phyloP scores from a whole-genome alignment of 2,329 filamentous ascomycete species.

The Fusarium denticulatum region DNA sequence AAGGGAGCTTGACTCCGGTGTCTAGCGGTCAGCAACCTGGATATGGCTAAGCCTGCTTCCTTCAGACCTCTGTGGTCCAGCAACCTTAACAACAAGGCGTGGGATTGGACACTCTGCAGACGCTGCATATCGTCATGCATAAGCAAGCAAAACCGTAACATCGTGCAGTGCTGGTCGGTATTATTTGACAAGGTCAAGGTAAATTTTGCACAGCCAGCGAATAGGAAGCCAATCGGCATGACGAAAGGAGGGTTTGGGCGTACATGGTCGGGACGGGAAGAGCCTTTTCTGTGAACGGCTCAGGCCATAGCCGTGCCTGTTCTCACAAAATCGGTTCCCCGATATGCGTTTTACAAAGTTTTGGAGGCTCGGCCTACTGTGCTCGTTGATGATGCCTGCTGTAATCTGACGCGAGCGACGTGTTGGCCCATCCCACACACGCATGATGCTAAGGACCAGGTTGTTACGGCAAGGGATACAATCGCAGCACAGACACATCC shows the following conservation, averaged over 20 bases:
- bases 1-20: neutral
- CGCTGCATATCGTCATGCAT: slow-evolving; percentile 22
- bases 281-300: slow-evolving; percentile 47
- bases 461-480: neutral
- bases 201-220: slow-evolving; percentile 16
- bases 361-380: slow-evolving; percentile 13
- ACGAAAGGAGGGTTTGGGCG: slow-evolving; percentile 31
- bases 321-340: slow-evolving; percentile 4
- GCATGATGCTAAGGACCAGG: neutral
- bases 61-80: neutral
- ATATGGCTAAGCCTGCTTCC: slow-evolving; percentile 25
- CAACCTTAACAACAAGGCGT: slow-evolving; percentile 13
- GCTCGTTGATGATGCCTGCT: slow-evolving; percentile 2
- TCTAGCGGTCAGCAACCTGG: slow-evolving; percentile 27
- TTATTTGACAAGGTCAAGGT: slow-evolving; percentile 22
- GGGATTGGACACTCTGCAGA: slow-evolving; percentile 10
- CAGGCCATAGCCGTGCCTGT: slow-evolving; percentile 35
- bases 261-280: slow-evolving; percentile 48
- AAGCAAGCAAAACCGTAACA: slow-evolving; percentile 35
- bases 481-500: neutral
- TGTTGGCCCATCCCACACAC: slow-evolving; percentile 15
- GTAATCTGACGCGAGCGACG: slow-evolving; percentile 20
- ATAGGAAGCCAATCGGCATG: slow-evolving; percentile 10
- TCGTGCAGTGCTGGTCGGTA: slow-evolving; percentile 27
- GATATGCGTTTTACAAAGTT: slow-evolving; percentile 13